A percentile compares a stretch with the other conserved stretches of the same genome.
Evolutionary conservation across 495 filamentous ascomycete species (phyloP).

Genomic region (Platismatia glauca): DNA sequence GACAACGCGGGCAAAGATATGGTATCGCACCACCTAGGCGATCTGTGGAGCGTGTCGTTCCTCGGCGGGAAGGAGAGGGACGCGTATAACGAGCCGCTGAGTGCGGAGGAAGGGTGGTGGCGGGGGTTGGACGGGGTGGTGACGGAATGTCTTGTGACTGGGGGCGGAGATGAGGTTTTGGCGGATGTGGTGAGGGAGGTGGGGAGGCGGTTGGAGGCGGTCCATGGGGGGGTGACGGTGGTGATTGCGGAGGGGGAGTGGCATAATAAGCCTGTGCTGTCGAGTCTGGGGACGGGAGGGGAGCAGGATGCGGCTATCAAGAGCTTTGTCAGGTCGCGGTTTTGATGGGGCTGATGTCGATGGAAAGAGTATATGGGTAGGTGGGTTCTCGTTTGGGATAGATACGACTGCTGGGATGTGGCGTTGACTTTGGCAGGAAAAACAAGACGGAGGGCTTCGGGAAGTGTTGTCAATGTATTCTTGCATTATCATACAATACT

Average conservation of each 20-base stretch:
- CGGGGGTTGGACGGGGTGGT: conserved; percentile 32
- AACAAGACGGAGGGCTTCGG: not conserved
- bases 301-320: conserved; percentile 10
- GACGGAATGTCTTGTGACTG: conserved; percentile 42
- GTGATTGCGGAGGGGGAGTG: conserved; percentile 19
- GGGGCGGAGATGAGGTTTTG: conserved; percentile 49
- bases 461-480: not conserved
- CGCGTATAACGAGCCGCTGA: conserved; percentile 46
- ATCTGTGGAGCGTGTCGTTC: conserved; percentile 40
- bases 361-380: not conserved
- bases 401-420: not conserved
- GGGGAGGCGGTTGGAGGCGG: conserved; percentile 35
- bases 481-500: not conserved
- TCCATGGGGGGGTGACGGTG: conserved; percentile 9
- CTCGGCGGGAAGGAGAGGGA: conserved; percentile 37
- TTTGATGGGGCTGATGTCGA: not conserved
- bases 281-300: not conserved
- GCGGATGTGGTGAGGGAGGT: conserved; percentile 46
- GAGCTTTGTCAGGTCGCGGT: not conserved
- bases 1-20: conserved; percentile 44
- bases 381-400: not conserved
- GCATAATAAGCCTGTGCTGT: conserved; percentile 11
- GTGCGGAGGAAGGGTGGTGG: conserved; percentile 49
- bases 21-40: conserved; percentile 27
- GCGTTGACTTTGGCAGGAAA: not conserved